Evolutionary conservation across 2,329 filamentous ascomycete species (phyloP), one percentile per base, ranked within the genome.

Genomic region (Colletotrichum navitas): DNA sequence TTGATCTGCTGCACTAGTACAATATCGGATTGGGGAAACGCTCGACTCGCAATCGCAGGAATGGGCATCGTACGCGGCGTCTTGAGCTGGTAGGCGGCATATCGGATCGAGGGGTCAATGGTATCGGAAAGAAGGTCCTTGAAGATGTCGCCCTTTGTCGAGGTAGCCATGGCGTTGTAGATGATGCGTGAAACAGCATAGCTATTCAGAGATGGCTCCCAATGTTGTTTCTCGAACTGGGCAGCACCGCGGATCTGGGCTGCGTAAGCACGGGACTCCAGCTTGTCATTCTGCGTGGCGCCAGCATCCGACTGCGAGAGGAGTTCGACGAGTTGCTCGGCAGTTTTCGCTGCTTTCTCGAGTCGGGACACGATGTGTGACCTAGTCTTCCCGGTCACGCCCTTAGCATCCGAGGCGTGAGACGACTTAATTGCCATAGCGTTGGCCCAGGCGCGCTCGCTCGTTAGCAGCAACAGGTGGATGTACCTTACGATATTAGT

Each of bases 361-460:
- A 98, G 85, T 64, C 95, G 90, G 18, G 95, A 97, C 68, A 97
- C 90, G 49, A 98, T 96, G 81, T 99, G 95, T 64, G 92, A 92
- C 78, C 94, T 91, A 24, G 93, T 92, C 63, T 92, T 90, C 72
- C 94, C 92, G 36, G 91, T 89, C 74, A 97, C 92, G 60, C 91
- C 92, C 80, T 94, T 93, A 72, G 91, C 90, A 76, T 96, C 94
- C 76, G 93, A 88, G 49, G 93, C 89, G 79, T 97, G 94, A 26
- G 90, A 85, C 5, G 94, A 89, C 82, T 97, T 98, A 88, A 98
- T 94, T 79, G 93, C 91, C 94, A 98, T 97, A 69, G 95, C 95
- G 81, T 97, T 92, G 47, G 96, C 95, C 94, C 94, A 98, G 63
- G 95, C 94, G 74, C 96, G 90, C 84, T 99, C 96, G 72, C 95